Conservation (phyloP, 2,329 filamentous ascomycete genomes). For the Pseudogymnoascus verrucosus region DNA sequence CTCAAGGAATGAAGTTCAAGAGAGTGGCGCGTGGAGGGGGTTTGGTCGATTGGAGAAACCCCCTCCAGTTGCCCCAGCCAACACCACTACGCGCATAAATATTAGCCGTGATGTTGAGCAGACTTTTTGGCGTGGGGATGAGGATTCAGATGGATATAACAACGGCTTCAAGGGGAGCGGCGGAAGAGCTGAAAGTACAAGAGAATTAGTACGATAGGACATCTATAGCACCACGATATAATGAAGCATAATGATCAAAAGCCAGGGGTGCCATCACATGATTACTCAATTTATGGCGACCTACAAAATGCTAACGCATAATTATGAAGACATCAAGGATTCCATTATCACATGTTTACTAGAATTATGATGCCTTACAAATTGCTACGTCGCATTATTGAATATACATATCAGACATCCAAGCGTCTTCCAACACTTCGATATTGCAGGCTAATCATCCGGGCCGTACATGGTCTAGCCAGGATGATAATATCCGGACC, state of each 20-base stretch:
- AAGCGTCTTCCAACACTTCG: neutral
- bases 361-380: no score
- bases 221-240: neutral
- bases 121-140: neutral
- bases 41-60: neutral
- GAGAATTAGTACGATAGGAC: neutral
- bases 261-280: neutral
- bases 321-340: no score
- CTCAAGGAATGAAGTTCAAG: neutral
- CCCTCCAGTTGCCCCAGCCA: neutral
- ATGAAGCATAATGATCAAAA: neutral
- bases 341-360: no score
- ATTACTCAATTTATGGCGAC: neutral
- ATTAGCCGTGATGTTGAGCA: neutral
- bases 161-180: neutral
- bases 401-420: neutral
- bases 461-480: no score
- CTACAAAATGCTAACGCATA: neutral
- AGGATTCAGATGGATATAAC: neutral
- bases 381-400: no score
- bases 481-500: neutral
- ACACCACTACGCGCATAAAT: neutral
- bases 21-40: neutral
- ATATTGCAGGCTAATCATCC: neutral
- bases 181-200: neutral